A percentile compares a stretch with the other conserved stretches of the same genome.
phyloP scores from a whole-genome alignment of 2,329 filamentous ascomycete species.

The Talaromyces amestolkiae region DNA sequence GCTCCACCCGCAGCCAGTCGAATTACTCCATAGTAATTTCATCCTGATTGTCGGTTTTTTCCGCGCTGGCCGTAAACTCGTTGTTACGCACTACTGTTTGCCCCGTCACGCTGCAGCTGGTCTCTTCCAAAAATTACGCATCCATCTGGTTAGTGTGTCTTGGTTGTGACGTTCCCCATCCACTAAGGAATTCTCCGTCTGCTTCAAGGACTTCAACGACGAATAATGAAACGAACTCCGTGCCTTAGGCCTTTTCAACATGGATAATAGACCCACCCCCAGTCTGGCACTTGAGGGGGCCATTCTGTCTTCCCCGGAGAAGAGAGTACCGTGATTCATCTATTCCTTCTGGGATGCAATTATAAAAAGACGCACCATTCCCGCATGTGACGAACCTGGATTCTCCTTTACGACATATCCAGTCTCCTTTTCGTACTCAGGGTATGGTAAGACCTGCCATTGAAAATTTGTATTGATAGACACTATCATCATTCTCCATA shows the following conservation, averaged over 20 bases:
- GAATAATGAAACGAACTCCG: neutral
- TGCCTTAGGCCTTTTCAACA: neutral
- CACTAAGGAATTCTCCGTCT: neutral
- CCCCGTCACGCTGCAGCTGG: neutral
- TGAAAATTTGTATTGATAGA: neutral
- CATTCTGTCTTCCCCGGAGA: neutral
- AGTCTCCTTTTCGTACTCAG: neutral
- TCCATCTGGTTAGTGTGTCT: constrained; percentile 6
- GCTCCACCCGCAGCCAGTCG: neutral
- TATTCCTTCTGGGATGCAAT: neutral
- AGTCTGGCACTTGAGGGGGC: constrained; percentile 7
- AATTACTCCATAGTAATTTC: neutral
- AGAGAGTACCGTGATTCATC: neutral
- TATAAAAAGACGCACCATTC: neutral
- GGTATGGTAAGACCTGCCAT: constrained; percentile 1
- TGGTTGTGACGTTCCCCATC: neutral
- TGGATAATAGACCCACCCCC: constrained; percentile 9
- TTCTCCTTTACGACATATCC: neutral
- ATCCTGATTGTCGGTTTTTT: neutral
- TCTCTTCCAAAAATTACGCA: neutral
- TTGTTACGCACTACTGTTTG: neutral
- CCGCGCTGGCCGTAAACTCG: neutral
- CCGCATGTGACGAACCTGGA: neutral
- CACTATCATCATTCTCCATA: neutral
- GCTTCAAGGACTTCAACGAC: neutral